Evolutionary conservation across 306 rosid genomes (phyloP).

Genomic region (Cyclanthera cordifolia): DNA sequence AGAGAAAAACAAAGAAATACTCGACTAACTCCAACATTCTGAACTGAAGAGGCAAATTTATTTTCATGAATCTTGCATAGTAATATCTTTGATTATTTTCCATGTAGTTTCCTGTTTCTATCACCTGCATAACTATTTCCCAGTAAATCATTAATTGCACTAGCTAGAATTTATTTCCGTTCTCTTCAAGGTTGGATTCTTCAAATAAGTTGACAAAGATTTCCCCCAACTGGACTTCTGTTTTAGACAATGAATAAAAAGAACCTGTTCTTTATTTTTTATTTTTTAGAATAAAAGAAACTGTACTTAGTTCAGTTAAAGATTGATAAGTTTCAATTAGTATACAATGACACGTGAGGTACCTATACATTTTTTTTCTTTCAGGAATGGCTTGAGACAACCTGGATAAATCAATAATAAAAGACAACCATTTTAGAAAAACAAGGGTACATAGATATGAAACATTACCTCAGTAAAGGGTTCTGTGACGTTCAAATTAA

Average conservation of each 20-base stretch:
- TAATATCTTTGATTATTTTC: background rate
- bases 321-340: background rate
- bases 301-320: background rate
- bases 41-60: background rate
- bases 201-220: background rate
- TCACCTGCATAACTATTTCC: background rate
- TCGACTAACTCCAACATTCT: too few species aligned
- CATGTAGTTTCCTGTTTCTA: background rate
- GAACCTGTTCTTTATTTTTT: too few species aligned
- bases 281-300: background rate
- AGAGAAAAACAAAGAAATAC: too few species aligned
- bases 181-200: background rate
- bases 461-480: constrained; percentile 64
- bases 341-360: background rate
- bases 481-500: constrained; percentile 74
- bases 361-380: background rate
- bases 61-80: background rate
- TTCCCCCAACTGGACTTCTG: background rate
- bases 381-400: background rate
- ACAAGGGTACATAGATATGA: background rate
- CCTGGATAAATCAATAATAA: constrained; percentile 1
- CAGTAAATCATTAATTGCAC: background rate
- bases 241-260: background rate
- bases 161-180: background rate
- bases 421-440: constrained; percentile 4